Percentiles rank a stretch among this genome's conserved stretches.
phyloP scores from a whole-genome alignment of 306 rosid species.

The Glycine latifolia region DNA sequence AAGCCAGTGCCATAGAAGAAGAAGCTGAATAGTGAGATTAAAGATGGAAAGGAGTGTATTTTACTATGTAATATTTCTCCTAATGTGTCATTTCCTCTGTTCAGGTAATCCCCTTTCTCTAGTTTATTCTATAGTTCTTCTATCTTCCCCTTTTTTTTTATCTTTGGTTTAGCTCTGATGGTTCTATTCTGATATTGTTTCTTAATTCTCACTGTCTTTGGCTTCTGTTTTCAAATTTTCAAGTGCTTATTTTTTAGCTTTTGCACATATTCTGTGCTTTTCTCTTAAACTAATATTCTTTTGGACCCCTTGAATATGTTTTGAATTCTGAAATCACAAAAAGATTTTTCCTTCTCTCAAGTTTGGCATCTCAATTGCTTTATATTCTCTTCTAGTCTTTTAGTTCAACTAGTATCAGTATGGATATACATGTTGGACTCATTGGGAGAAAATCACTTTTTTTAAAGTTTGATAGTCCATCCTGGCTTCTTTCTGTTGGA shows the following conservation, averaged over 20 bases:
- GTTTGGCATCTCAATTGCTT: constrained; percentile 38
- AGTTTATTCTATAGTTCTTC: constrained; percentile 15
- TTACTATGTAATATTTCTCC: constrained; percentile 50
- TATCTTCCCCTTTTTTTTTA: not conserved
- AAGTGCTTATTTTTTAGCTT: constrained; percentile 45
- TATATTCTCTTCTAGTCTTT: constrained; percentile 34
- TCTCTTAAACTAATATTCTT: constrained; percentile 44
- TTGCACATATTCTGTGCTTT: constrained; percentile 38
- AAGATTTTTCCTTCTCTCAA: constrained; percentile 22
- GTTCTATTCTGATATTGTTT: constrained; percentile 37
- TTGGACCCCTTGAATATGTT: constrained; percentile 36
- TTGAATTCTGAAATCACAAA: constrained; percentile 35
- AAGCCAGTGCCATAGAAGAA: constrained; percentile 11
- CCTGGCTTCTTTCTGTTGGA: constrained; percentile 44
- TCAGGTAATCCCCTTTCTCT: constrained; percentile 65
- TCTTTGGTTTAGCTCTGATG: constrained; percentile 26
- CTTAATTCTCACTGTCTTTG: constrained; percentile 41
- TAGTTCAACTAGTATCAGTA: constrained; percentile 2
- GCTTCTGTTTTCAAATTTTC: constrained; percentile 37
- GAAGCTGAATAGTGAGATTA: constrained; percentile 40
- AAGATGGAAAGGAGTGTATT: constrained; percentile 51
- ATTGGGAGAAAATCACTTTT: constrained; percentile 36
- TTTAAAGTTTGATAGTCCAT: constrained; percentile 31
- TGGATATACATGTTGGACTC: constrained; percentile 38
- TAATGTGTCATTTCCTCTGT: constrained; percentile 59